A percentile compares a stretch with the other conserved stretches of the same genome.
These are phyloP conservation scores for Neurospora africana DNA, from an alignment of 495 filamentous ascomycete genomes.

Conservation along the genomic window DNA sequence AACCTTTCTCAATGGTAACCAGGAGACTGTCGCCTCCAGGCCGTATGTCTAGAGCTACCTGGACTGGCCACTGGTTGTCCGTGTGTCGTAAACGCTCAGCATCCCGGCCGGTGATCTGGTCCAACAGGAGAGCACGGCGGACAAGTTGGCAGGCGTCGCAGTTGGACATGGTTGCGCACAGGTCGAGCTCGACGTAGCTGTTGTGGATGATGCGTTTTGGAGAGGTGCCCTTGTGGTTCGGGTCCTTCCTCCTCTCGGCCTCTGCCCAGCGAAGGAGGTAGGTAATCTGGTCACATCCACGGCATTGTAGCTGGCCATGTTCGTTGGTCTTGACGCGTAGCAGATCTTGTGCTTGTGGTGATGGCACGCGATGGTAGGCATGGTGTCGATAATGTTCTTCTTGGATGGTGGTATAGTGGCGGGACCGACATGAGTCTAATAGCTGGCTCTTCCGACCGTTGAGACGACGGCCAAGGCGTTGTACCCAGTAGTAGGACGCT, in stretches of 20 bases:
- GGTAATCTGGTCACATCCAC: slow-evolving; percentile 14
- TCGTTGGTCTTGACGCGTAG: slow-evolving; percentile 12
- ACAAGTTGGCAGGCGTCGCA: slow-evolving; percentile 20
- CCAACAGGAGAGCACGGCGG: slow-evolving; percentile 18
- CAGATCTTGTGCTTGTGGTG: slow-evolving; percentile 2
- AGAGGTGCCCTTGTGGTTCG: slow-evolving; percentile 11
- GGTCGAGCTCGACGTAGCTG: slow-evolving; percentile 19
- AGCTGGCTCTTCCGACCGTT: not conserved
- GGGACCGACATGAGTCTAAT: not conserved
- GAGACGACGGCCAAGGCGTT: not conserved
- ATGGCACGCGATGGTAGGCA: not conserved
- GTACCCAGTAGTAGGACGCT: not conserved
- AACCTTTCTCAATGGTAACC: slow-evolving; percentile 8
- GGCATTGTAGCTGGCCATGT: slow-evolving; percentile 16
- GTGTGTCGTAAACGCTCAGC: slow-evolving; percentile 8
- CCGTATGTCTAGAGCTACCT: slow-evolving; percentile 9
- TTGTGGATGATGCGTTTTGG: slow-evolving; percentile 13
- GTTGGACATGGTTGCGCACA: slow-evolving; percentile 11
- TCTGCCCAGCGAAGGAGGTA: slow-evolving; percentile 23
- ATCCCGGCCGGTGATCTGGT: slow-evolving; percentile 17
- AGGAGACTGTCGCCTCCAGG: slow-evolving; percentile 9
- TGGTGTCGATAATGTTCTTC: not conserved
- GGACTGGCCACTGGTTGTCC: slow-evolving; percentile 15
- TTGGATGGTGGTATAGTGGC: not conserved
- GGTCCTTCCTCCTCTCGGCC: slow-evolving; percentile 11